phyloP scores from a whole-genome alignment of 768 basidiomycete genomes.

The Tulasnella sp. region DNA sequence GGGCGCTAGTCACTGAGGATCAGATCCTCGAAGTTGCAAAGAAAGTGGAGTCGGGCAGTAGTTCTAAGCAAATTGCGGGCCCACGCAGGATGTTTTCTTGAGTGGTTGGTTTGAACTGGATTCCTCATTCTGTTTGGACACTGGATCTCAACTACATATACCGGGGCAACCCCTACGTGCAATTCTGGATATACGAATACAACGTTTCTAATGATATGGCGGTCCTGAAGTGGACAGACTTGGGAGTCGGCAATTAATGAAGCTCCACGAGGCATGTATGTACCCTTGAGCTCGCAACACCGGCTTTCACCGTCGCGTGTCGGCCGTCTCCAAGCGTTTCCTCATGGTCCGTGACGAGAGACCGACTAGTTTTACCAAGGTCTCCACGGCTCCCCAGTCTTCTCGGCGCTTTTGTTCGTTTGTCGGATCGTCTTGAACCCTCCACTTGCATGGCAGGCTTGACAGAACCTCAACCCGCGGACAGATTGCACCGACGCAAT shows the following conservation, averaged over 20 bases:
- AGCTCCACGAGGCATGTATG: too few species aligned
- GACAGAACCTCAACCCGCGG: background rate
- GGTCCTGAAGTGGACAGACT: too few species aligned
- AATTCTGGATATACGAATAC: background rate
- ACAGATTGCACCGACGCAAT: background rate
- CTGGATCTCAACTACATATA: background rate
- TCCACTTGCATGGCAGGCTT: background rate
- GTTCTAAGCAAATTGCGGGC: background rate
- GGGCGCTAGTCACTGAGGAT: conserved; percentile 8
- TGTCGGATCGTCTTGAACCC: background rate
- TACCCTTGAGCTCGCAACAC: background rate
- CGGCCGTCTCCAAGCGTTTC: background rate
- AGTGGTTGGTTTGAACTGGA: background rate
- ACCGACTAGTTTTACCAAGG: background rate
- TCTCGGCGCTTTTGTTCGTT: background rate
- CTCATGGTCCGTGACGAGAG: background rate
- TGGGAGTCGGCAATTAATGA: too few species aligned
- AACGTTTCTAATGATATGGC: background rate
- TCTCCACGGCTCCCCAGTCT: background rate
- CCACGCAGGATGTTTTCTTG: background rate
- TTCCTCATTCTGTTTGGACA: background rate
- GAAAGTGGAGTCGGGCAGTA: background rate
- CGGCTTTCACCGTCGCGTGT: background rate
- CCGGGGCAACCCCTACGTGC: background rate
- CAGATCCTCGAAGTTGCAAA: conserved; percentile 16